Base-by-base conservation (phyloP, 2,329 filamentous ascomycete genomes). In the Fusarium sp. region DNA sequence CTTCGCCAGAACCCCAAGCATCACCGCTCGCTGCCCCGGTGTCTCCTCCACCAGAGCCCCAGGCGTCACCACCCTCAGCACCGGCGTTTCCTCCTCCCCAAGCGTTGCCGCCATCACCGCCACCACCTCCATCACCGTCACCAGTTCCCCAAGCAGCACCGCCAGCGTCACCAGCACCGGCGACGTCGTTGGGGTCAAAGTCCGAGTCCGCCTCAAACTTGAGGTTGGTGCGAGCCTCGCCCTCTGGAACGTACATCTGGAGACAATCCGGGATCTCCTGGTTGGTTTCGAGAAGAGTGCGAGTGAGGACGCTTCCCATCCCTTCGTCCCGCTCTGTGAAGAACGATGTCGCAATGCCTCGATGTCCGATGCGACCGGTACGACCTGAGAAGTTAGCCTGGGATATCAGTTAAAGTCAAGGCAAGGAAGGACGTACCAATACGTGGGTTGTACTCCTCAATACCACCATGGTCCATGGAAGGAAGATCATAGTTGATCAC, bases 401-500 rank as follows among this genome's bases (percentile, higher is more conserved):
- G 35, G 11, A 5, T 25, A 62, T n/a, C 5, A 39, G n/a, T 23
- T 30, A 20, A 48, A 25, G 32, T 27, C 6, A 6, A 27, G 50
- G 57, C n/a, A 27, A n/a, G 39, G 10, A 18, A 23, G 14, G 27
- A 80, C 88, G 84, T 90, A 94, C 93, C 97, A 80, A 98, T 98
- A 14, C 97, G 94, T 99, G 97, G 30, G 93, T 92, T 92, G 78
- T 98, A 99, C 81, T 98, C 97, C 58, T 94, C 92, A 66, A 98
- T 97, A 3, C 95, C 96, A n/a, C 95, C 95, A 76, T 96, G 89
- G 1, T 91, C 86, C 50, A 87, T 84, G 6, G 88, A 91, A 0
- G 96, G 96, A 2, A 98, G 86, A 71, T 98, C 95, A 77, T 92
- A 98, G 84, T 99, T 98, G 88, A 99, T 92, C 70, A 99, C 93